Base-by-base conservation (phyloP, 345 rosid species). In the Combretum micranthum region DNA sequence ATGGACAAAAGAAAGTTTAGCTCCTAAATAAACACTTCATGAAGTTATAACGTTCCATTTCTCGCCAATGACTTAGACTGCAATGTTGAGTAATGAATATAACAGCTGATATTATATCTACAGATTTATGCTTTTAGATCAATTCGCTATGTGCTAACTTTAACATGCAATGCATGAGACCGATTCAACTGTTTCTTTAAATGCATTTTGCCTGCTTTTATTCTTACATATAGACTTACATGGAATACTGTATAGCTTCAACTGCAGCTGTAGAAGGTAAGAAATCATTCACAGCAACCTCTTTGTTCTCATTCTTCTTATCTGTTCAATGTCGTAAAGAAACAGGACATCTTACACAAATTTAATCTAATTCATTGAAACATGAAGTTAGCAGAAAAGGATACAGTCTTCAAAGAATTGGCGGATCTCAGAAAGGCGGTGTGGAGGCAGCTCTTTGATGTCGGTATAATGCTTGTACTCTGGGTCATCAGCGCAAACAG, bases 341-440 rank as follows among this genome's bases (percentile, higher is more conserved):
- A 48, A 53, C 50, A 9, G 12, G 9, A 58, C 51, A n/a, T n/a
- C 20, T 50, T 53, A 12, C 6, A 43, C 20, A 26, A 42, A 44
- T 21, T 23, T 11, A 43, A 6, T 12, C n/a, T 20, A 20, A 15
- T 52, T 18, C 61, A n/a, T 17, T 63, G 17, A 37, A 13, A 42
- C 47, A 42, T 32, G 39, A 32, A 32, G 39, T 32, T 47, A 6
- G 42, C 4, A 46, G n/a, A 64, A 53, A 68, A 77, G 77, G 75
- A 73, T 93, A 89, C 97, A 93, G 59, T 93, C 99, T 83, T 93
- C 97, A 57, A 92, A 92, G 83, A 92, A 92, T 22, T 88, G 90
- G 11, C 90, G 96, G 65, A 92, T 92, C 77, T 92, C 97, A 54
- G 76, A 62, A 52, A 88, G 97, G 57, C 98, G 98, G 70, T 92